Conservation (phyloP, 345 rosid species). For the Luvunga scandens region DNA sequence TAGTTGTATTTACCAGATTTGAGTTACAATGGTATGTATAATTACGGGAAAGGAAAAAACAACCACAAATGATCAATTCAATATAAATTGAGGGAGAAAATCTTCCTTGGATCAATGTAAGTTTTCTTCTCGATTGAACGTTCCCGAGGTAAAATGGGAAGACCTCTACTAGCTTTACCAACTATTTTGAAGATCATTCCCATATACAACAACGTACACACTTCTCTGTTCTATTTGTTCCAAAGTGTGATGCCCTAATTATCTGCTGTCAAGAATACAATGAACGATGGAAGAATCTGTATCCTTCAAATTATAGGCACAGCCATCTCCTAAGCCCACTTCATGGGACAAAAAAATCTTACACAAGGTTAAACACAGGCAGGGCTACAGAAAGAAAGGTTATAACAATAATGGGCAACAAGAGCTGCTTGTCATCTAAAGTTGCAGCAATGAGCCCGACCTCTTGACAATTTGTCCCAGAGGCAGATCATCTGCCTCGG, state of each 20-base stretch:
- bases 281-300: not conserved
- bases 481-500: constrained; percentile 91
- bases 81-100: not conserved
- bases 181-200: not conserved
- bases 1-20: not conserved
- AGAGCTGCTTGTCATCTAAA: constrained; percentile 52
- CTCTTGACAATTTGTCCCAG: constrained; percentile 85
- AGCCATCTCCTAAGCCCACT: not conserved
- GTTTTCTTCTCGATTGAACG: not conserved
- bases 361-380: not conserved
- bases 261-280: constrained; percentile 2
- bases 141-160: not conserved
- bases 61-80: not conserved
- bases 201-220: not conserved
- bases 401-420: not conserved
- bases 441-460: constrained; percentile 77
- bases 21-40: not conserved
- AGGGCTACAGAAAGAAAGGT: not conserved
- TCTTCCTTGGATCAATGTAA: not conserved
- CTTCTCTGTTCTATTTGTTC: not conserved
- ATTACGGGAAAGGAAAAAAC: not conserved
- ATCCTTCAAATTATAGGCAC: constrained; percentile 2
- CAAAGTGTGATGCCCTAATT: not conserved
- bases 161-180: not conserved
- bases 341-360: not conserved